Percentiles rank a stretch among this genome's conserved stretches.
phyloP scores from a whole-genome alignment of 768 basidiomycete genomes.

The Tylopilus rubrobrunneus region DNA sequence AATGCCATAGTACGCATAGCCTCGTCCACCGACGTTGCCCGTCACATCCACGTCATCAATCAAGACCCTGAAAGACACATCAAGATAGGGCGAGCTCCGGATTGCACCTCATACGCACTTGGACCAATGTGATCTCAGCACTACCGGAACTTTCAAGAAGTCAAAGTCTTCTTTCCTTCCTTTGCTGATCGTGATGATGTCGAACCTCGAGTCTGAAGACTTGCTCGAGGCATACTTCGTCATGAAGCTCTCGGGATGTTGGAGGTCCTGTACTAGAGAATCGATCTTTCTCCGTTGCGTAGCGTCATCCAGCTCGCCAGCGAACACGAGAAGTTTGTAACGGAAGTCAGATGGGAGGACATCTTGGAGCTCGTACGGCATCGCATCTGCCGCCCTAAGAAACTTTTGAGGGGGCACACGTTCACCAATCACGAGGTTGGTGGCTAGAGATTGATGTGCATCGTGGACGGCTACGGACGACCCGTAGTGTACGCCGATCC shows the following conservation, averaged over 20 bases:
- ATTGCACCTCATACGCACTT: conserved; percentile 24
- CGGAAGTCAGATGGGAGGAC: conserved; percentile 34
- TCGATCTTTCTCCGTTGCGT: conserved; percentile 16
- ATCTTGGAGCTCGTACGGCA: conserved; percentile 40
- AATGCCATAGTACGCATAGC: conserved; percentile 35
- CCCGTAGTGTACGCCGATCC: conserved; percentile 39
- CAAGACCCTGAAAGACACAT: conserved; percentile 25
- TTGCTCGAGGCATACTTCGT: conserved; percentile 8
- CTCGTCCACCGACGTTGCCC: conserved; percentile 29
- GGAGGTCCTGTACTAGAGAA: no score
- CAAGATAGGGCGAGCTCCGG: not conserved
- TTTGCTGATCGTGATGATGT: conserved; percentile 23
- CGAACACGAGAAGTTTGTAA: conserved; percentile 37
- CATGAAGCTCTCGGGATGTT: no score
- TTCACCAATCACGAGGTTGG: conserved; percentile 35
- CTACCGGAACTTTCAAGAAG: conserved; percentile 32
- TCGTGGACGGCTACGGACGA: conserved; percentile 29
- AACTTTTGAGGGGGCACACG: conserved; percentile 36
- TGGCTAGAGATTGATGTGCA: conserved; percentile 28
- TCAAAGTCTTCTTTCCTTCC: conserved; percentile 33
- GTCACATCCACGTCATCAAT: conserved; percentile 35
- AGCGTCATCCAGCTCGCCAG: conserved; percentile 28
- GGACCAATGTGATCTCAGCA: conserved; percentile 41
- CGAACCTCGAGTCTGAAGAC: conserved; percentile 24
- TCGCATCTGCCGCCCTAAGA: conserved; percentile 34